Evolutionary conservation across 2,329 filamentous ascomycete genomes (phyloP), one percentile per base, ranked within the genome.

Genomic region (Macrophomina pseudophaseolina): DNA sequence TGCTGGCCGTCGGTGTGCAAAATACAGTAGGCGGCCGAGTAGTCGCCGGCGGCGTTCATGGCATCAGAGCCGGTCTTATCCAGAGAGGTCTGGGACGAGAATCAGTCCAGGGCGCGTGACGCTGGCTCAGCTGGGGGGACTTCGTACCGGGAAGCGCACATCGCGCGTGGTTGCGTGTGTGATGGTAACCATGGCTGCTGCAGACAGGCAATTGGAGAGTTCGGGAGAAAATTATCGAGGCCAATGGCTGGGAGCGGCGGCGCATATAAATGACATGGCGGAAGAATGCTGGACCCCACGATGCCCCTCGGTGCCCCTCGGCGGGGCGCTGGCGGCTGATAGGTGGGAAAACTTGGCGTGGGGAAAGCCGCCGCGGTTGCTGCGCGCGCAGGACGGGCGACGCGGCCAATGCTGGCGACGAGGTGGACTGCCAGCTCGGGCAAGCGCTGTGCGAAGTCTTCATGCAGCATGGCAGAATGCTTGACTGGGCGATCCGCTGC

Each of bases 51-150:
- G 3, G 92, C 91, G 76, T 97, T 97, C 94, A 97, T 97, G 74
- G 93, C 94, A 86, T 97, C 94, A 8, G 92, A 96, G 74, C 93
- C 93, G n/a, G 93, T 97, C 83, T 94, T 95, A 81, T 97, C 93
- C 68, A 97, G 88, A 48, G 93, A 97, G n/a, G 93, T 97, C 79
- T 87, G 68, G 11, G 53, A 40, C 30, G 9, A 42, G 53, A 46
- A 30, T 66, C 40, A 56, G 54, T 46, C 4, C 4, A 12, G 23
- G 8, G 35, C 48, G 40, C 38, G 38, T 48, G 52, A 56, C 14
- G 12, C 28, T n/a, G 44, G 44, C 12, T 14, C 53, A 11, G 52
- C 28, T 3, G 16, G 28, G n/a, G 3, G 35, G 11, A 1, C 11
- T 63, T 71, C 78, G 60, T 73, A 82, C 80, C 40, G 82, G 82